These are phyloP conservation scores for Primulina eburnea DNA, from an alignment of 257 asterid species.

Conservation along the genomic window DNA sequence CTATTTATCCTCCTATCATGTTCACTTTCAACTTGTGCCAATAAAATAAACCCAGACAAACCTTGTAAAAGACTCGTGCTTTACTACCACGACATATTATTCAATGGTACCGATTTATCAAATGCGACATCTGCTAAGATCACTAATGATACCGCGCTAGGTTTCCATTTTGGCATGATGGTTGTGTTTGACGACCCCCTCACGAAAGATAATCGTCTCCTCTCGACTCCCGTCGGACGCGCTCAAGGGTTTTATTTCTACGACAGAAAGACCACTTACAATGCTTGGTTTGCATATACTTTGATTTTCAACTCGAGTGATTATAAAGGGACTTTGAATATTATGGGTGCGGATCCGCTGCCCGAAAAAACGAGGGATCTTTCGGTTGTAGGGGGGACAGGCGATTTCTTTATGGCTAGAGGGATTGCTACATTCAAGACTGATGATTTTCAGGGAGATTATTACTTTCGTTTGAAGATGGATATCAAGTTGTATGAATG, in stretches of 20 bases:
- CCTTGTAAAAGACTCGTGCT: slow-evolving; percentile 58
- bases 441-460: slow-evolving; percentile 38
- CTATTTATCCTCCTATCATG: slow-evolving; percentile 18
- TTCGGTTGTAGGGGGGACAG: slow-evolving; percentile 63
- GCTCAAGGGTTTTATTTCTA: slow-evolving; percentile 69
- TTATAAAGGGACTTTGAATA: slow-evolving; percentile 45
- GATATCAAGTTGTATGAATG: slow-evolving; percentile 68
- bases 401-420: slow-evolving; percentile 66
- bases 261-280: slow-evolving; percentile 34
- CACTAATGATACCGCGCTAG: slow-evolving; percentile 28
- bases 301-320: slow-evolving; percentile 49
- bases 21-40: slow-evolving; percentile 10
- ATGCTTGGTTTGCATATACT: slow-evolving; percentile 70
- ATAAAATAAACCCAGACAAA: slow-evolving; percentile 19
- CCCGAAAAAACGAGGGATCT: slow-evolving; percentile 46
- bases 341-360: slow-evolving; percentile 59
- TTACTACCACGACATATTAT: slow-evolving; percentile 57
- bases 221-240: slow-evolving; percentile 42
- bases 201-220: slow-evolving; percentile 41
- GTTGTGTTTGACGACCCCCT: slow-evolving; percentile 62
- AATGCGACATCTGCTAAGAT: slow-evolving; percentile 51
- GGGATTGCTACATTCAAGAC: slow-evolving; percentile 52
- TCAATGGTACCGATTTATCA: slow-evolving; percentile 49
- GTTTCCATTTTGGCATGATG: slow-evolving; percentile 41
- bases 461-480: slow-evolving; percentile 61